Percentiles rank a stretch among this genome's conserved stretches.
These are phyloP conservation scores for Solanum chiquidenum DNA, from an alignment of 257 asterid species.

Conservation along the genomic window DNA sequence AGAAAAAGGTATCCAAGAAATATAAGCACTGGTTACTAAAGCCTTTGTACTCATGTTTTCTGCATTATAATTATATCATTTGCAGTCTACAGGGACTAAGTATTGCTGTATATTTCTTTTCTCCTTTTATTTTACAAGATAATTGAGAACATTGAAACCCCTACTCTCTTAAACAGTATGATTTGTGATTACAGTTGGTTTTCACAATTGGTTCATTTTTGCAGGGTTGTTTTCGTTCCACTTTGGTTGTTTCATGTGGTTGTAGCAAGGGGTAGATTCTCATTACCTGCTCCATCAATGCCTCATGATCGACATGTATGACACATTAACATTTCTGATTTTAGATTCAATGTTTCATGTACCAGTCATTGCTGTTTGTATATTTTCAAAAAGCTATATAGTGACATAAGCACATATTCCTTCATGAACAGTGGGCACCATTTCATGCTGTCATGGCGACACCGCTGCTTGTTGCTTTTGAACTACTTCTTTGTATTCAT, in stretches of 20 bases:
- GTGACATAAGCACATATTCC: slow-evolving; percentile 10
- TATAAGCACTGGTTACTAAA: not conserved
- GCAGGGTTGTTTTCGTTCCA: slow-evolving; percentile 76
- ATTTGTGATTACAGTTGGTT: not conserved
- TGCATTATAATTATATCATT: not conserved
- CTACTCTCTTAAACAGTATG: not conserved
- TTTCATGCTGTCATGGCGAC: slow-evolving; percentile 76
- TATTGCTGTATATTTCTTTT: not conserved
- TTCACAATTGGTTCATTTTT: not conserved
- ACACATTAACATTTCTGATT: slow-evolving; percentile 1
- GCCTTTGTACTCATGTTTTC: not conserved
- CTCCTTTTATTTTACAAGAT: not conserved
- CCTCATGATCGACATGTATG: slow-evolving; percentile 92
- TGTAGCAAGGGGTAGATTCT: slow-evolving; percentile 94
- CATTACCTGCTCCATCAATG: slow-evolving; percentile 94
- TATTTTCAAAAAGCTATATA: not conserved
- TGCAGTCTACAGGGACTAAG: not conserved
- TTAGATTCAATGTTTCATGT: not conserved
- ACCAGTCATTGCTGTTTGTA: not conserved
- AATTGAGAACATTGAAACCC: not conserved
- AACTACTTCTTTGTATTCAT: slow-evolving; percentile 79
- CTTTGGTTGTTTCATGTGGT: slow-evolving; percentile 92
- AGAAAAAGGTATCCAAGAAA: not conserved
- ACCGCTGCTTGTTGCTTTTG: slow-evolving; percentile 90
- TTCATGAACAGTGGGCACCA: slow-evolving; percentile 86